Percentiles rank a stretch among this genome's conserved stretches.
Evolutionary conservation across 2,329 filamentous ascomycete species (phyloP).

Genomic region (Fusarium torreyae): DNA sequence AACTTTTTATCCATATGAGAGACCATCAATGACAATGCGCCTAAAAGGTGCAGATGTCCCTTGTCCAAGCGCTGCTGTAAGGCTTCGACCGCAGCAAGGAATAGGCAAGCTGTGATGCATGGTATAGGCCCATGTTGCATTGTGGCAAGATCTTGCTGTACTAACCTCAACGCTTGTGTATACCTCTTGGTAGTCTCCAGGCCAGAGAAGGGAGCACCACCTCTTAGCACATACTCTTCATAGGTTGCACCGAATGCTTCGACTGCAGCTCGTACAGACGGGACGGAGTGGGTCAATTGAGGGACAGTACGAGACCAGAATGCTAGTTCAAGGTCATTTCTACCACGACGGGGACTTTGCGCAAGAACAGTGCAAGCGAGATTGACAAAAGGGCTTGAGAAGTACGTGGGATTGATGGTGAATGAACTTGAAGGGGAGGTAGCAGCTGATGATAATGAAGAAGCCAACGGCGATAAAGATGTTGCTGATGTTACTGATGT

Average conservation of each 20-base stretch:
- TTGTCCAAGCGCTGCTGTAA: conserved; percentile 33
- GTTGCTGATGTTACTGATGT: neutral
- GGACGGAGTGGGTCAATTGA: conserved; percentile 33
- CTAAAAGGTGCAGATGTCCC: conserved; percentile 25
- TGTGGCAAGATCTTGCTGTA: conserved; percentile 35
- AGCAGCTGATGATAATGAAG: neutral
- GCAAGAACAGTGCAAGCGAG: conserved; percentile 30
- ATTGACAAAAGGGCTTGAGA: conserved; percentile 15
- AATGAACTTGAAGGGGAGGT: neutral
- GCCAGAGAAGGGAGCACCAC: neutral
- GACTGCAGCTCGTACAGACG: conserved; percentile 36
- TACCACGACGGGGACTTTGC: conserved; percentile 33
- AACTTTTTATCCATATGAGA: conserved; percentile 2
- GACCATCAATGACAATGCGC: conserved; percentile 29
- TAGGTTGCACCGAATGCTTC: conserved; percentile 39
- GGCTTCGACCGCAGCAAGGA: conserved; percentile 29
- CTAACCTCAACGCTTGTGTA: conserved; percentile 23
- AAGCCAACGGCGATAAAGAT: neutral
- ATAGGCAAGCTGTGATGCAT: conserved; percentile 39
- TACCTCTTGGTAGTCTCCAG: conserved; percentile 31
- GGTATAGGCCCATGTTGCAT: conserved; percentile 21
- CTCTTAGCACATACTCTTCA: conserved; percentile 32
- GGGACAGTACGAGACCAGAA: conserved; percentile 41
- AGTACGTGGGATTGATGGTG: neutral
- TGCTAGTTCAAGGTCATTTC: conserved; percentile 24